Base-by-base conservation (phyloP, 2,329 filamentous ascomycete genomes). In the Aotearoamyces nothofagi region DNA sequence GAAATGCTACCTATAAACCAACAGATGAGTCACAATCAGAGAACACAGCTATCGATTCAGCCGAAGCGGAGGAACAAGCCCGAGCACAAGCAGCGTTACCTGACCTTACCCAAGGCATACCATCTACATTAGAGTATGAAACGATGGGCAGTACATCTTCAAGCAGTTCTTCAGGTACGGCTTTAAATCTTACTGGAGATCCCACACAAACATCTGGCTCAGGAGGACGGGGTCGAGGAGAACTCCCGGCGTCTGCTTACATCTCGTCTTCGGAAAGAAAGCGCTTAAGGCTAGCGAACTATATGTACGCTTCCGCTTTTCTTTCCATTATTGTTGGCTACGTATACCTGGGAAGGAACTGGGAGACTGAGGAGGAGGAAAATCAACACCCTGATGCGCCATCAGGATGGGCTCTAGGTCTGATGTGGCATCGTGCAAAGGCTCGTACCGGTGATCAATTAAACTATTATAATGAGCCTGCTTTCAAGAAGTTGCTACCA, bases 391-490 rank as follows among this genome's bases (percentile, higher is more conserved):
- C 56, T 15, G 73, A 86, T 31, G 69, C 78, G 11, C 79, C 83
- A 30, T 80, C 79, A 29, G 87, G 86, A 35, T 93, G 83, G 80
- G 63, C 67, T 3, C 52, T 78, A 2, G 60, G 57, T 3, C 61
- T 79, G 16, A 90, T 90, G 69, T 96, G 80, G 64, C 71, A 73
- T 44, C 80, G 90, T 34, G 73, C 77, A 29, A 74, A 66, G 45
- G 77, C 84, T 30, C 76, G 90, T 30, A 62, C 82, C 43, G 65
- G 64, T 36, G 76, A 81, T 39, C 71, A 83, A 33, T 66, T 90
- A 36, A 79, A 75, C 41, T 96, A 96, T 61, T 98, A 96, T 60
- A 87, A 87, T 41, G 87, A 96, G 46, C 90, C 90, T 3, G 78
- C 86, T 6, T 96, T 96, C 54, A 75, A 83, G 33, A 94, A 94